phyloP scores from a whole-genome alignment of 805 yeast genomes.

The Dipodascopsis uninucleata region DNA sequence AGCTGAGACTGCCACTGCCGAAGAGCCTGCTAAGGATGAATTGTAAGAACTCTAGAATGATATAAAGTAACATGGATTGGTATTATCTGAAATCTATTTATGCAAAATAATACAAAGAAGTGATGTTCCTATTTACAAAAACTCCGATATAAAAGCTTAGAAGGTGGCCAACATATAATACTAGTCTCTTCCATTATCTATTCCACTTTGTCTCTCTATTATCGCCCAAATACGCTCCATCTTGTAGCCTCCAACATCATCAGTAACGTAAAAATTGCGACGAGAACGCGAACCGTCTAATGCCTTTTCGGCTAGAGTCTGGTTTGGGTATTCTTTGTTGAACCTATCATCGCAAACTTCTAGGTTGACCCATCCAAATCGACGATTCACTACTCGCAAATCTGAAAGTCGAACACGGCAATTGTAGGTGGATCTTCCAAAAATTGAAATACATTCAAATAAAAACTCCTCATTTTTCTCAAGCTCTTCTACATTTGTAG shows the following conservation, averaged over 20 bases:
- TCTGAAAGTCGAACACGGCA: slow-evolving; percentile 53
- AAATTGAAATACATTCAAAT: slow-evolving; percentile 60
- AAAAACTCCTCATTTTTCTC: slow-evolving; percentile 59
- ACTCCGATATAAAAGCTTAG: too few species aligned
- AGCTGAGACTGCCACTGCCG: background rate
- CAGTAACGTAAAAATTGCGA: slow-evolving; percentile 53
- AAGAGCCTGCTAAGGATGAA: slow-evolving; percentile 16
- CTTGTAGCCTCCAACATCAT: slow-evolving; percentile 72
- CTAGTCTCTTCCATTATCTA: slow-evolving; percentile 58
- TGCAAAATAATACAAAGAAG: slow-evolving; percentile 1
- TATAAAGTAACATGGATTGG: too few species aligned
- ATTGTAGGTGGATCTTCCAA: slow-evolving; percentile 65
- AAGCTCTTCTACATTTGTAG: slow-evolving; percentile 63
- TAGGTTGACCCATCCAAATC: slow-evolving; percentile 52
- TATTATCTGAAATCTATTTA: slow-evolving; percentile 1
- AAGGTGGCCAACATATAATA: too few species aligned
- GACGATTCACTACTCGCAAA: slow-evolving; percentile 40
- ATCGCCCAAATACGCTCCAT: slow-evolving; percentile 86
- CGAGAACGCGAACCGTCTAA: slow-evolving; percentile 33
- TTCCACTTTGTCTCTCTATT: slow-evolving; percentile 62
- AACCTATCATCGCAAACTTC: slow-evolving; percentile 34
- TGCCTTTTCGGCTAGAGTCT: slow-evolving; percentile 9
- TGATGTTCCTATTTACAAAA: too few species aligned
- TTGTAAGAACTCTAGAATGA: slow-evolving; percentile 5
- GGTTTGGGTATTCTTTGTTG: slow-evolving; percentile 26